A percentile compares a stretch with the other conserved stretches of the same genome.
These are phyloP conservation scores for Pseudisothecium myosuroides DNA, from an alignment of 225 moss, liverwort and hornwort species.

Conservation along the genomic window DNA sequence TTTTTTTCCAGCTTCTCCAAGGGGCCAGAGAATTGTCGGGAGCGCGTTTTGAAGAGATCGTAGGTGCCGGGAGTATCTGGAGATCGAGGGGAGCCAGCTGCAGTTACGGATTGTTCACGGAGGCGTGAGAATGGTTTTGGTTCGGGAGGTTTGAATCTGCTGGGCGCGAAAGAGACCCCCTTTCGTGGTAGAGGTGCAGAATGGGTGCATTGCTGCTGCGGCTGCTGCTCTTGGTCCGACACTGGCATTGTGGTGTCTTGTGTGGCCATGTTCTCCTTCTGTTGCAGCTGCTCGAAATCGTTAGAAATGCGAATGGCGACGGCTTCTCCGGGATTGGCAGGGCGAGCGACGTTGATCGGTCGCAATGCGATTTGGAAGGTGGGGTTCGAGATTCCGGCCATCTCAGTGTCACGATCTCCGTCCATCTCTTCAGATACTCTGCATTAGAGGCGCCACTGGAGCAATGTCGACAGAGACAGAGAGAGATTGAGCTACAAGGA, in stretches of 20 bases:
- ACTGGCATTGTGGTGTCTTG: not conserved
- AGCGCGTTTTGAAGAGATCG: conserved; percentile 31
- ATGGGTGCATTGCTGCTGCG: not conserved
- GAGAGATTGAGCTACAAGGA: not conserved
- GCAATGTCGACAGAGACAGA: not conserved
- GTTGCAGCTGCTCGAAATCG: not conserved
- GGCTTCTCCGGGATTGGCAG: not conserved
- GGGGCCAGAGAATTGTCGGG: conserved; percentile 13
- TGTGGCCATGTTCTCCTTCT: not conserved
- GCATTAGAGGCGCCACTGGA: not conserved
- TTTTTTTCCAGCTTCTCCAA: conserved; percentile 20
- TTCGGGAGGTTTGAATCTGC: not conserved
- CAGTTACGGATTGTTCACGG: not conserved
- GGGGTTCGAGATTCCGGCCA: not conserved
- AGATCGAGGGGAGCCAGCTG: not conserved
- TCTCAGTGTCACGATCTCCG: not conserved
- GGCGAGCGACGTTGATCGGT: not conserved
- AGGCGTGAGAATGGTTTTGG: conserved; percentile 6
- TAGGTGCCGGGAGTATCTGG: conserved; percentile 12
- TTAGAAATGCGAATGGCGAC: not conserved
- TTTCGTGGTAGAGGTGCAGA: not conserved
- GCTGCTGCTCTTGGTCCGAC: not conserved
- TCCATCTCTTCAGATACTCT: not conserved
- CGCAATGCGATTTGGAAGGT: not conserved
- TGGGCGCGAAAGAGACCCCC: not conserved